Evolutionary conservation across 2,329 filamentous ascomycete genomes (phyloP), one percentile per base, ranked within the genome.

Genomic region (Lithohypha guttulata): DNA sequence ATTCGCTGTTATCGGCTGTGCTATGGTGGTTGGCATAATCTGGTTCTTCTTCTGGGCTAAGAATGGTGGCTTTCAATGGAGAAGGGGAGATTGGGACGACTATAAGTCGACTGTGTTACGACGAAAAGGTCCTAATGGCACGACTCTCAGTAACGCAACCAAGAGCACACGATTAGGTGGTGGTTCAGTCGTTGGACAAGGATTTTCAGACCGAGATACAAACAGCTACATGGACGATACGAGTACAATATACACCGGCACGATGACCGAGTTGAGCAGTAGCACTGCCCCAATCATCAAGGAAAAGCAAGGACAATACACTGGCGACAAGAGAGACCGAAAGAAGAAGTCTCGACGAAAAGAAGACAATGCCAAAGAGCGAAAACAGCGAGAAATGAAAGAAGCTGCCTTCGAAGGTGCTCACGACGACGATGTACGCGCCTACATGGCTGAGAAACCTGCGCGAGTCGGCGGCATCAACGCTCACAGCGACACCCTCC

Each of bases 21-120:
- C 65, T 21, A 81, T 96, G 56, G 81, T 91, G 17, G 43, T 83
- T 3, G 73, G 69, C 0, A 75, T 71, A 17, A 85, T 96, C 55
- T 98, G 91, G 87, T 95, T 98, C 72, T 96, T 98, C 73, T 93
- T 93, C 71, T 93, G 84, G 82, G 89, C 89, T 42, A 89, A 83
- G 64, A 94, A 96, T 53, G 91, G 91, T 45, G 91, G 91, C 10
- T 95, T 96, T 66, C 68, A 82, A 47, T 96, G 86, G 70, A 73
- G 73, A 32, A 67, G 93, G 47, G 70, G 76, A 23, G 91, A 98
- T 62, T 98, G 91, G 89, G 89, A 96, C 4, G 91, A 98, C 55
- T 98, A 98, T 75, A 96, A 96, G 60, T 81, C 82, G 1, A 95
- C 89, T 0, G 91, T 98, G 2, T 64, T 98, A 31, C 75, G 91